Conservation (phyloP, 1,284 basidiomycete genomes). For the Thelephora terrestris region DNA sequence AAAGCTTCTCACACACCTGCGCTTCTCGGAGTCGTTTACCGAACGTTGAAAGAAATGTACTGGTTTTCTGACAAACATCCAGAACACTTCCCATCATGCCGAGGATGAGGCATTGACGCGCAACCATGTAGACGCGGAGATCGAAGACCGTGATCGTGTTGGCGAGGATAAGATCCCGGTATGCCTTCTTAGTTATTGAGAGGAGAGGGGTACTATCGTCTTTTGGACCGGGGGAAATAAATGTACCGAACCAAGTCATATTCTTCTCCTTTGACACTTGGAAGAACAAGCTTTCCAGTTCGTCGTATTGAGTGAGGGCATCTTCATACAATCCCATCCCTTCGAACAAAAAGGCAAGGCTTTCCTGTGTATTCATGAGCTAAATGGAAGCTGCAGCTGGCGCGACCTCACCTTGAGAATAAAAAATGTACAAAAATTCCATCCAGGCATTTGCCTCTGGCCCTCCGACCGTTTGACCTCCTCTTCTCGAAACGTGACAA, state of each 20-base stretch:
- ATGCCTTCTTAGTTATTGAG: slow-evolving; percentile 76
- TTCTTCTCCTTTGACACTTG: slow-evolving; percentile 75
- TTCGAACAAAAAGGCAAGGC: slow-evolving; percentile 86
- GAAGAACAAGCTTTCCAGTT: slow-evolving; percentile 83
- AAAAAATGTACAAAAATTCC: slow-evolving; percentile 97
- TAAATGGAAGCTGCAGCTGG: not conserved
- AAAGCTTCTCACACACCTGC: slow-evolving; percentile 40
- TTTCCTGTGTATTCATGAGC: slow-evolving; percentile 55
- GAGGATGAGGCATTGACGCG: slow-evolving; percentile 74
- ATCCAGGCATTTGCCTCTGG: slow-evolving; percentile 82
- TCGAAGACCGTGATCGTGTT: slow-evolving; percentile 93
- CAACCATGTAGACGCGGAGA: slow-evolving; percentile 85
- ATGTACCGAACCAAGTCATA: slow-evolving; percentile 80
- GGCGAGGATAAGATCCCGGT: slow-evolving; percentile 81
- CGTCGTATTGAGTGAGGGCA: slow-evolving; percentile 82
- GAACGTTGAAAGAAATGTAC: slow-evolving; percentile 73
- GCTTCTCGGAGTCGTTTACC: slow-evolving; percentile 66
- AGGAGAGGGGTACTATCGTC: slow-evolving; percentile 82
- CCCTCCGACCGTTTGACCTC: slow-evolving; percentile 81
- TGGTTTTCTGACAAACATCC: slow-evolving; percentile 60
- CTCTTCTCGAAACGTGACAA: slow-evolving; percentile 74
- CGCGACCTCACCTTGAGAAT: slow-evolving; percentile 64
- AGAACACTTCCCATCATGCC: slow-evolving; percentile 60
- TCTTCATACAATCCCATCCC: slow-evolving; percentile 87
- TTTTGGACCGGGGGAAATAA: slow-evolving; percentile 58